Base-by-base conservation (phyloP, 805 yeast species). In the Wickerhamomyces xylosicus region DNA sequence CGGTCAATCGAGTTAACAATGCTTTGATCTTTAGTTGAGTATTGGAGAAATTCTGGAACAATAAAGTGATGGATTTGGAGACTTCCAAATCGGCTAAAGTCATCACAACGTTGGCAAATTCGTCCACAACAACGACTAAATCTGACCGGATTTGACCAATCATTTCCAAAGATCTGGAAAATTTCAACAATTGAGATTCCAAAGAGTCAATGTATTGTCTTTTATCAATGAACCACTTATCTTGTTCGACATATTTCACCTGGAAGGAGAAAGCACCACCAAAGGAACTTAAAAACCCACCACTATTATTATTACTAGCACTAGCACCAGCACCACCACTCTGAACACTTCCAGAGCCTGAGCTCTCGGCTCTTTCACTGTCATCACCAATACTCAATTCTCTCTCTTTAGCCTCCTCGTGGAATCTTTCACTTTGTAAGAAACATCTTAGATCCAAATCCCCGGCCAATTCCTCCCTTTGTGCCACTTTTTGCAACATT, bases 371-470 rank as follows among this genome's bases (percentile, higher is more conserved):
- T n/a, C 14, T 7, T 4, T 25, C 5, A 13, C 13, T 25, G 29
- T 10, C 29, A 25, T 25, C 11, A 65, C 69, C 3, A 74, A 65
- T 0, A 80, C 79, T 36, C 74, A 25, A 69, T 9, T 64, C 62
- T 42, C 71, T 67, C 54, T 81, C 94, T 41, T 87, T 65, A 41
- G 80, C 77, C 53, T 78, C 83, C 3, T 89, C 71, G 3, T 66
- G 47, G 52, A 92, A 85, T 45, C 84, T 72, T 20, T 75, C 79
- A 45, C 86, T 76, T 37, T 81, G 80, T 49, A 92, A 63, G 54
- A 92, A 92, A 62, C 85, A 67, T 27, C 77, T 61, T 43, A 87
- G 82, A 54, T 86, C 97, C 2, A 69, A 64, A 58, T 92, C 97
- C 29, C 64, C 66, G 46, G 78, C 79, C 35, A 92, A 63, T 1